Evolutionary conservation across 306 rosid species (phyloP).

Genomic region (Rubus parviflorus): DNA sequence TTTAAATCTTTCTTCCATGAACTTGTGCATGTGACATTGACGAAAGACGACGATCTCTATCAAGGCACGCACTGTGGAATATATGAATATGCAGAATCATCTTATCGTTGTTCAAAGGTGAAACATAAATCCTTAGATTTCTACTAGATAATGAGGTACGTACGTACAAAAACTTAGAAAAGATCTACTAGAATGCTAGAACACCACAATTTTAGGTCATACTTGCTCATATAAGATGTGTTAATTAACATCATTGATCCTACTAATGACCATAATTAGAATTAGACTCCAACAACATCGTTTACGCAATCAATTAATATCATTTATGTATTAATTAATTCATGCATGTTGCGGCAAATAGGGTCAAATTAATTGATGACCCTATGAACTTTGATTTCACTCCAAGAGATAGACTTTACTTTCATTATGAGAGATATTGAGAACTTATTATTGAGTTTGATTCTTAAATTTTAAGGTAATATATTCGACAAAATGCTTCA

Average conservation of each 20-base stretch:
- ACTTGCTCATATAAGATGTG: neutral
- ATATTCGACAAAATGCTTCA: too few species aligned
- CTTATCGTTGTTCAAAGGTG: slow-evolving; percentile 2
- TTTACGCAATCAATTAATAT: too few species aligned
- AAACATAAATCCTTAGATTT: neutral
- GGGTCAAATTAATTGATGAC: too few species aligned
- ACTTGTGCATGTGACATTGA: slow-evolving; percentile 10
- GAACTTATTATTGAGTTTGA: too few species aligned
- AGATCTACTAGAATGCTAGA: neutral
- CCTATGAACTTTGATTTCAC: too few species aligned
- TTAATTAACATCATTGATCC: neutral
- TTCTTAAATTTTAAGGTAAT: too few species aligned
- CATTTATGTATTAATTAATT: too few species aligned
- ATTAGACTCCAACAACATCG: too few species aligned
- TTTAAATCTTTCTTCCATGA: neutral
- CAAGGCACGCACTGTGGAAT: neutral
- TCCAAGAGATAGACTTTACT: too few species aligned
- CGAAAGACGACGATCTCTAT: neutral
- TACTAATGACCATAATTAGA: too few species aligned
- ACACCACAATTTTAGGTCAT: neutral
- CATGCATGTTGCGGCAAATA: too few species aligned
- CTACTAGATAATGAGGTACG: neutral
- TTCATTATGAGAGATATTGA: too few species aligned
- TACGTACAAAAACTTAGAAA: neutral
- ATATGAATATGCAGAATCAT: neutral